These are phyloP conservation scores for Melaleuca quinquenervia DNA, from an alignment of 345 rosid species.

Conservation along the genomic window DNA sequence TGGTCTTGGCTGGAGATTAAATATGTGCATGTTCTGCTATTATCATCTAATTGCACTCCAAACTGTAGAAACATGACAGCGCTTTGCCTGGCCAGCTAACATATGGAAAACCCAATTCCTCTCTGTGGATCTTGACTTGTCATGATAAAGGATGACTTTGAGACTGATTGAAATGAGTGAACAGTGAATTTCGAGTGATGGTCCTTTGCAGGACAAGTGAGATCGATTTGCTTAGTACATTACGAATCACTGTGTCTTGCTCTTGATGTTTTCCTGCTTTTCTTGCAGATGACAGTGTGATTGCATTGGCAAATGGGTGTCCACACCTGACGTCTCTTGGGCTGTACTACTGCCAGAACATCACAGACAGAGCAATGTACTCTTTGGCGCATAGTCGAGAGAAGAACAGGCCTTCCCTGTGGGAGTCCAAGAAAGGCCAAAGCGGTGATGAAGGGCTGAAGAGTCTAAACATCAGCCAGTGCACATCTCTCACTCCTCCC, in stretches of 20 bases:
- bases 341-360: constrained; percentile 82
- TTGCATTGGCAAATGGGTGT: constrained; percentile 78
- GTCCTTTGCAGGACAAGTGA: background rate
- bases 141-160: background rate
- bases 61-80: background rate
- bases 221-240: background rate
- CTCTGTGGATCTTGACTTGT: background rate
- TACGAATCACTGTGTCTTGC: background rate
- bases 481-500: constrained; percentile 88
- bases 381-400: constrained; percentile 63
- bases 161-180: background rate
- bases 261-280: background rate
- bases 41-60: background rate
- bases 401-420: constrained; percentile 45
- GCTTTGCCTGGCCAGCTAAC: background rate
- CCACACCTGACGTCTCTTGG: constrained; percentile 68
- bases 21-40: background rate
- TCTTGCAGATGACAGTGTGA: constrained; percentile 70
- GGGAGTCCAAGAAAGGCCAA: constrained; percentile 47
- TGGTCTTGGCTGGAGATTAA: background rate
- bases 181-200: too few species aligned
- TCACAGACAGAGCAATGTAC: constrained; percentile 81
- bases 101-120: too few species aligned
- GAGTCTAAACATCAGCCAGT: constrained; percentile 95
- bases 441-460: constrained; percentile 55